Percentiles rank a stretch among this genome's conserved stretches.
These are phyloP conservation scores for Peronospora farinosa DNA, from an alignment of 352 stramenopile species.

Conservation along the genomic window DNA sequence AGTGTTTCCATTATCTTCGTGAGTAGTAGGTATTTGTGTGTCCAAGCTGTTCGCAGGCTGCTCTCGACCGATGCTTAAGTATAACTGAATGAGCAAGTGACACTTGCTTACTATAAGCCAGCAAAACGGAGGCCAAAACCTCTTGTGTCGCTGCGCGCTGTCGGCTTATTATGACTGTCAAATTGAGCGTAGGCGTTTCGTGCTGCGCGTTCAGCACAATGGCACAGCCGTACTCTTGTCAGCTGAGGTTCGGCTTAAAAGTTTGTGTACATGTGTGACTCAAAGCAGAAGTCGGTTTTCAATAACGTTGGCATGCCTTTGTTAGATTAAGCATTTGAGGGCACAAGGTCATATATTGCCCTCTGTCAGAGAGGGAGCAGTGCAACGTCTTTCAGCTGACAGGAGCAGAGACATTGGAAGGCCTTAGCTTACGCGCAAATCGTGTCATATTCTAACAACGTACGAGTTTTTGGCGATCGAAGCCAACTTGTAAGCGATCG, in stretches of 20 bases:
- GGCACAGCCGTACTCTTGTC: constrained; percentile 75
- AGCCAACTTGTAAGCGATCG: constrained; percentile 57
- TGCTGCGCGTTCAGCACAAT: constrained; percentile 62
- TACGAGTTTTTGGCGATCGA: constrained; percentile 77
- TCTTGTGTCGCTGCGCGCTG: constrained; percentile 89
- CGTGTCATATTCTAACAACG: constrained; percentile 84
- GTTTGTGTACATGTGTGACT: constrained; percentile 81
- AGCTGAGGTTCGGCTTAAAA: constrained; percentile 88
- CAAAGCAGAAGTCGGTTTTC: constrained; percentile 66
- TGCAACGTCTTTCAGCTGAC: constrained; percentile 81
- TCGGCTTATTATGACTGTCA: constrained; percentile 87
- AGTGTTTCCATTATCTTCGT: constrained; percentile 21
- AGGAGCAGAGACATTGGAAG: constrained; percentile 54
- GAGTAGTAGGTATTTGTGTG: constrained; percentile 8
- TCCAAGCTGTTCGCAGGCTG: not conserved
- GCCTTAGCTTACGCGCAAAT: constrained; percentile 90
- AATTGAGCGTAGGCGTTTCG: constrained; percentile 65
- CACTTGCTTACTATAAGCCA: not conserved
- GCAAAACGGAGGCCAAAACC: constrained; percentile 82
- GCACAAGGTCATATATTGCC: constrained; percentile 88
- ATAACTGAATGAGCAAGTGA: not conserved
- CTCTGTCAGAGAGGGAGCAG: constrained; percentile 80
- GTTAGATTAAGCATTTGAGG: constrained; percentile 74
- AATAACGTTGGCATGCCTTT: constrained; percentile 72
- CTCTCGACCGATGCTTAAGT: not conserved